A percentile compares a stretch with the other conserved stretches of the same genome.
Evolutionary conservation across 805 yeast genomes (phyloP).

Genomic region (Suhomyces canberraensis): DNA sequence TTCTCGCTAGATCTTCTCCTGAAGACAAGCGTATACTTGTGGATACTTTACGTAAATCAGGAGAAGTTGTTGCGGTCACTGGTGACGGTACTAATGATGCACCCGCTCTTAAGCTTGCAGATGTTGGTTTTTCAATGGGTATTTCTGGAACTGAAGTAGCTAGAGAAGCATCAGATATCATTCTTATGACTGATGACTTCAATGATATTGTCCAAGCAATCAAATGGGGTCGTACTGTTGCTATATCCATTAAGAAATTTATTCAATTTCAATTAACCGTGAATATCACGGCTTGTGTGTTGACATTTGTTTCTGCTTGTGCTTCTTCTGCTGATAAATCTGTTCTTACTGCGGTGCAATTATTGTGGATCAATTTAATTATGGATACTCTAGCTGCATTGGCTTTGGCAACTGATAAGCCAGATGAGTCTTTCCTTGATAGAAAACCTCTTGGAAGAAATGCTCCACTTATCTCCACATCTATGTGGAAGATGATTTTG

Average conservation of each 20-base stretch:
- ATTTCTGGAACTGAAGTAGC: conserved; percentile 98
- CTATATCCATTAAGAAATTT: conserved; percentile 90
- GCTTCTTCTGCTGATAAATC: conserved; percentile 75
- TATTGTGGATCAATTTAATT: conserved; percentile 94
- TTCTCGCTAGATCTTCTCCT: conserved; percentile 92
- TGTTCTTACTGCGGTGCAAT: conserved; percentile 94
- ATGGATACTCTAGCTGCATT: conserved; percentile 98
- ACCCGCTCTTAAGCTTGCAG: conserved; percentile 93
- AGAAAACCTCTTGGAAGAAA: conserved; percentile 81
- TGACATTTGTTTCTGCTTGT: conserved; percentile 92
- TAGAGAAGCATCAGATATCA: conserved; percentile 92
- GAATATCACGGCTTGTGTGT: conserved; percentile 90
- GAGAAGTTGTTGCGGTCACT: conserved; percentile 97
- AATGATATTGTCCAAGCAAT: conserved; percentile 93
- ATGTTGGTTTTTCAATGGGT: conserved; percentile 99
- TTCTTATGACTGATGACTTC: conserved; percentile 91
- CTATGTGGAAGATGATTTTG: conserved; percentile 98
- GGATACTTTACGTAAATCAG: conserved; percentile 68
- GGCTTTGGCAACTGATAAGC: conserved; percentile 96
- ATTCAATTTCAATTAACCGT: conserved; percentile 96
- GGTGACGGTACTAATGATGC: conserved; percentile 99
- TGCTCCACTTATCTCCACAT: conserved; percentile 74
- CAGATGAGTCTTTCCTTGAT: conserved; percentile 75
- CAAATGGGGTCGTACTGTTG: conserved; percentile 98
- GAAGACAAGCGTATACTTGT: conserved; percentile 91